These are phyloP conservation scores for Cutaneotrichosporon daszewskae DNA, from an alignment of 1,284 basidiomycete species.

Conservation along the genomic window DNA sequence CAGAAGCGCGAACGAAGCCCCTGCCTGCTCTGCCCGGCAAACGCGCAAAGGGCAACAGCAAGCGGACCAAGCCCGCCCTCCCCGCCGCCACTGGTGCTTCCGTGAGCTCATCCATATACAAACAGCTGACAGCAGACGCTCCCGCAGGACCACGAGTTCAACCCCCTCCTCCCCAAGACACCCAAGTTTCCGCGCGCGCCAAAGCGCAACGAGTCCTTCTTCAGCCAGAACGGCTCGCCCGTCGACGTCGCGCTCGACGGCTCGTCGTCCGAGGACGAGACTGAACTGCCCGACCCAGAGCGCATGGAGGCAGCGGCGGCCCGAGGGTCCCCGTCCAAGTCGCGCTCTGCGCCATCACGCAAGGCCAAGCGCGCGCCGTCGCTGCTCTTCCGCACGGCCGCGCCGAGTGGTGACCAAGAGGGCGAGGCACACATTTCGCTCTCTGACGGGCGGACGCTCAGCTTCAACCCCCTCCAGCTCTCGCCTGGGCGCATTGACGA, in stretches of 20 bases:
- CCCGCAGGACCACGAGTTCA: constrained; percentile 43
- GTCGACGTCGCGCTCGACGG: constrained; percentile 6
- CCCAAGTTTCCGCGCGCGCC: constrained; percentile 29
- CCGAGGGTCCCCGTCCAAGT: background rate
- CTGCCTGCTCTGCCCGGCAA: constrained; percentile 1
- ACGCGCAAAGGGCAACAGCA: constrained; percentile 5
- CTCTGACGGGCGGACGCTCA: constrained; percentile 30
- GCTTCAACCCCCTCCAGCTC: constrained; percentile 34
- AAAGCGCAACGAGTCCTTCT: constrained; percentile 29
- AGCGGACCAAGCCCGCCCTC: constrained; percentile 10
- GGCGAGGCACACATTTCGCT: constrained; percentile 22
- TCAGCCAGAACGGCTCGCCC: constrained; percentile 34
- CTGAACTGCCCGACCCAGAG: constrained; percentile 37
- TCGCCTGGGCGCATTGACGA: constrained; percentile 28
- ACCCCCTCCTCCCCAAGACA: constrained; percentile 37
- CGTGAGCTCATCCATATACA: background rate
- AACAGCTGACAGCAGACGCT: constrained; percentile 22
- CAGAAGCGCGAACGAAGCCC: constrained; percentile 7
- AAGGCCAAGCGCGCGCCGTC: constrained; percentile 26
- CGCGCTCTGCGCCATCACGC: background rate
- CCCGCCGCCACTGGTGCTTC: constrained; percentile 6
- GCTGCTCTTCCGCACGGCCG: constrained; percentile 37
- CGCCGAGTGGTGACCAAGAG: no score
- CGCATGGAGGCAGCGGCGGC: constrained; percentile 27
- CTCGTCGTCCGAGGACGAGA: constrained; percentile 24